Base-by-base conservation (phyloP, 371 early-diverging fungal genomes). In the Syncephalastrum racemosum region DNA sequence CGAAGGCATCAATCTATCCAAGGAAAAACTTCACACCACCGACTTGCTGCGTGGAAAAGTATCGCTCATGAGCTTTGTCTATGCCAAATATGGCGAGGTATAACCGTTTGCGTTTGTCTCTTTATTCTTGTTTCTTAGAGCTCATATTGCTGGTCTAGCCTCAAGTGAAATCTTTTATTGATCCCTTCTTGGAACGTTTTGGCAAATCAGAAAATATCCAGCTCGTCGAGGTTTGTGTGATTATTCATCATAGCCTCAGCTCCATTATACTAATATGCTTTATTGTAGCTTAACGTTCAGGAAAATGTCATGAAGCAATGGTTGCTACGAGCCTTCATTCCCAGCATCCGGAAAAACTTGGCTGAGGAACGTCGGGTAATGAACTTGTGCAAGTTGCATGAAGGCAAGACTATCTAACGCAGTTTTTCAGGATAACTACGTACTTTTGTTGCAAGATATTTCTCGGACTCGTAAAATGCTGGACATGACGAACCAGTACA, bases 11-110 rank as follows among this genome's bases (percentile, higher is more conserved):
- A 74, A 78, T 19, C 64, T 90, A 40, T 59, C 67, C 0, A 77
- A 84, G 12, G 58, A 84, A 12, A 66, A 73, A 4, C 66, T 85
- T 1, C 82, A 88, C 47, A 75, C 89, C 0, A 76, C 81, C 3
- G 78, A 86, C 20, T 46, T 84, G 19, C 54, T 89, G 18, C 53
- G 61, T n/a, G 76, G 73, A 15, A 77, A 84, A 46, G 75, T 77
- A 16, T 75, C 87, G 13, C 64, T 93, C 15, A 84, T 93, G 61
- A 72, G 83, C 2, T 84, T 90, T 62, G 78, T 81, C 15, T 88
- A 87, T 61, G 84, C 86, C 12, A 82, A 82, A 39, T 87, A 84
- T 60, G 93, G 90, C 10, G 91, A 90, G 72, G 86, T 80, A 31
- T 31, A 66, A 44, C 36, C 16, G 18, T 23, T 39, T 27, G 10